A percentile compares a stretch with the other conserved stretches of the same genome.
Conservation (phyloP, 192 early-diverging fungal genomes). For the Entomortierella chlamydospora region DNA sequence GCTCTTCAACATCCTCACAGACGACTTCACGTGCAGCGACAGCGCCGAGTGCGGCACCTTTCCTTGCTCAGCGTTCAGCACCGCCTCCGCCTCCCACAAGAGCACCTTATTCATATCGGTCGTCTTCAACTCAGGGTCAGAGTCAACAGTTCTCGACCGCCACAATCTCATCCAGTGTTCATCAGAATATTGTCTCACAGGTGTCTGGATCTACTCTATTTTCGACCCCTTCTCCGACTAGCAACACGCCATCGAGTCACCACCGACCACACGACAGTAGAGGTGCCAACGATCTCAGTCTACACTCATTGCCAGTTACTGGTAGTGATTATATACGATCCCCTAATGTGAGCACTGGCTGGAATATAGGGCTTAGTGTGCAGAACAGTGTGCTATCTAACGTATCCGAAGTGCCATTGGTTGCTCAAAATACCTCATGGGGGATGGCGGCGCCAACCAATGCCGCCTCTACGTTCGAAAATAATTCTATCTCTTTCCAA, state of each 20-base stretch:
- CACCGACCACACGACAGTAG: too few relatives aligned
- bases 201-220: neutral
- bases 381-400: neutral
- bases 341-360: too few relatives aligned
- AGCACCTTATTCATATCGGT: slow-evolving; percentile 30
- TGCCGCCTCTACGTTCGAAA: neutral
- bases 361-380: too few relatives aligned
- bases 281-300: too few relatives aligned
- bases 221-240: neutral
- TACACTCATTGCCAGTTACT: too few relatives aligned
- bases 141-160: neutral
- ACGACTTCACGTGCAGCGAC: neutral
- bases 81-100: slow-evolving; percentile 27
- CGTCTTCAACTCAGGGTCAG: slow-evolving; percentile 3
- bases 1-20: neutral
- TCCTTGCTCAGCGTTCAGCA: slow-evolving; percentile 4
- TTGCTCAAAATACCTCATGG: neutral
- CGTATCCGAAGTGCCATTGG: neutral
- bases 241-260: neutral
- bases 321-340: too few relatives aligned
- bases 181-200: neutral
- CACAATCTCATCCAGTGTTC: neutral
- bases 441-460: neutral
- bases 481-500: neutral
- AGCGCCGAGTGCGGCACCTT: neutral